Evolutionary conservation across 495 filamentous ascomycete genomes (phyloP), one percentile per base, ranked within the genome.

Genomic region (Glonium stellatum): DNA sequence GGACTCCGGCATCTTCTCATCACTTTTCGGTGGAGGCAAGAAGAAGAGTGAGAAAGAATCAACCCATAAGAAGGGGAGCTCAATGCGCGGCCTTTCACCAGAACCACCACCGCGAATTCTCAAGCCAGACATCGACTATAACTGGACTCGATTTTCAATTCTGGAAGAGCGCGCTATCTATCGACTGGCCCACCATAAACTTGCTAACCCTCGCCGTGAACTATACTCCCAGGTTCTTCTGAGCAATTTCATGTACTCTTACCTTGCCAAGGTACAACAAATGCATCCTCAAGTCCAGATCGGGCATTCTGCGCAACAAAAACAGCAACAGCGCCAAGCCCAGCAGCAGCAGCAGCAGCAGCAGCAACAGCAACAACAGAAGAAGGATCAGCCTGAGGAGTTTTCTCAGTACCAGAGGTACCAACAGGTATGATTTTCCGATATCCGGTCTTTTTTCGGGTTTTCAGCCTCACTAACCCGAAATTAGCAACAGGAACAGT

Each of bases 171-270:
- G 95, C 49, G 95, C 93, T 35, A 99, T 99, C 58, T 99, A 99
- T 70, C 81, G 93, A 54, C 96, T 99, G 87, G 93, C 93, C 12
- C 93, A 99, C 72, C 92, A 97, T 74, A 99, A 99, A 73, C 87
- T 99, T 54, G 93, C 93, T 4, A 99, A 99, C 70, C 93, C 93
- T 35, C 84, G 93, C 11, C 85, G 93, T 31, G 87, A 92, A 42
- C 75, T 99, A 36, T 89, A 95, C 67, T 96, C 92, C 48, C 93
- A 99, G 70, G 93, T 99, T 23, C 79, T 99, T 54, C 84, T 99
- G 65, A 97, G 92, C 74, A 99, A 99, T 68, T 99, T 99, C 73
- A 99, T 99, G 93, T 99, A 99, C 78, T 92, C 89, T 34, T 99
- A 99, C 71, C 82, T 99, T 63, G 95, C 92, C 54, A 97, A 97